Conservation (phyloP, 306 rosid genomes). For the Sophora flavescens region DNA sequence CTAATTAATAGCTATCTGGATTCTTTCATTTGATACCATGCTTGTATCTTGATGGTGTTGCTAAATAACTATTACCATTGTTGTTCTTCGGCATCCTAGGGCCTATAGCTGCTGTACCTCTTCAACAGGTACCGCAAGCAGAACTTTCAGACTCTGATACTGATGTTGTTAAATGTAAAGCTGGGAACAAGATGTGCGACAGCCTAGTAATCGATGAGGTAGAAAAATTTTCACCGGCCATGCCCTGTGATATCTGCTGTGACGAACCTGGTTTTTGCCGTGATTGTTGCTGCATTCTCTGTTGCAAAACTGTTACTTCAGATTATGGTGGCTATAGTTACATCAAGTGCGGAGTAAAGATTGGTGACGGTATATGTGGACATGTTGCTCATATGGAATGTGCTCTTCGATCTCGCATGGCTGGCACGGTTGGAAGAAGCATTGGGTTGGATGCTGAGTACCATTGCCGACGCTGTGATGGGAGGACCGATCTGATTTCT, state of each 20-base stretch:
- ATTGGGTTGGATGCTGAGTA: constrained; percentile 79
- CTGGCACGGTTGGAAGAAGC: constrained; percentile 77
- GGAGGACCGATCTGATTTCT: constrained; percentile 70
- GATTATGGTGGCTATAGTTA: constrained; percentile 70
- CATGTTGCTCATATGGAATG: constrained; percentile 87
- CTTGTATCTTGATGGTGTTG: not conserved
- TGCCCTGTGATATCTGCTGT: constrained; percentile 85
- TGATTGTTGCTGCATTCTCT: constrained; percentile 85
- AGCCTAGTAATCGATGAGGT: constrained; percentile 54
- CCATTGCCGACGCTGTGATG: constrained; percentile 88
- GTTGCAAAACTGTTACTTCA: constrained; percentile 63
- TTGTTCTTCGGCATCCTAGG: constrained; percentile 50
- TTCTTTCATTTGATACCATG: not conserved
- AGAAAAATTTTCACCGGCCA: constrained; percentile 49
- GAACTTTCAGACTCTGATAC: constrained; percentile 51
- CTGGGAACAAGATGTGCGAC: constrained; percentile 65
- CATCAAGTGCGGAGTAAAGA: constrained; percentile 64
- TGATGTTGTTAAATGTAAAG: constrained; percentile 63
- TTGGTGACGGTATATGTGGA: constrained; percentile 65
- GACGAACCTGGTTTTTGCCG: constrained; percentile 77
- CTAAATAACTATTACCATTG: not conserved
- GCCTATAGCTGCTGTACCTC: constrained; percentile 53
- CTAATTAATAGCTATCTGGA: too few species aligned
- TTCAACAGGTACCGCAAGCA: constrained; percentile 46
- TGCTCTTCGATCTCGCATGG: constrained; percentile 69